Evolutionary conservation across 768 basidiomycete species (phyloP), one percentile per base, ranked within the genome.

Genomic region (Lanmaoa rubissima): DNA sequence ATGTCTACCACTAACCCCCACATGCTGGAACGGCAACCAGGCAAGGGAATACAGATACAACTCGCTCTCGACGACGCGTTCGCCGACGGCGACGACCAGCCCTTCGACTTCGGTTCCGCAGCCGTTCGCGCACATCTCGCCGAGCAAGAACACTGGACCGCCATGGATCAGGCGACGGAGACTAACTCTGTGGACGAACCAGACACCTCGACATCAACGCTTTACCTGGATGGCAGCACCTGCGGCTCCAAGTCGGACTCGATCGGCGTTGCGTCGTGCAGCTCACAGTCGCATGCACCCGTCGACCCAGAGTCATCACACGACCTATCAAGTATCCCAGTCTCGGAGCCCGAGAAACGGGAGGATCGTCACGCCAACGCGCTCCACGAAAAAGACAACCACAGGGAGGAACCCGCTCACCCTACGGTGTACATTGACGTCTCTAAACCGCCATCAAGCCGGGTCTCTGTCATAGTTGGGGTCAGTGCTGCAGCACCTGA

Each of bases 41-140:
- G 66, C 45, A 69, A 72, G 52, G 61, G 64, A 12, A 40, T 66
- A 4, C 60, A 64, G 26, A 3, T 45, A 5, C 60, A 56, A n/a
- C 71, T 79, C 51, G 72, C 78, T 60, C 69, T 82, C 40, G 88
- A 90, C 72, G 90, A 91, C 67, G 85, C 86, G 14, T 91, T 91
- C 70, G 78, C 79, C 1, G 84, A 84, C 47, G 75, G 69, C 11
- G 83, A 84, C 40, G 79, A 81, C 54, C 61, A 74, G 9, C 65
- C 70, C 2, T 76, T 79, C 66, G 76, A 82, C 40, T 88, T 91
- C 75, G 82, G 76, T 17, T 75, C 83, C 4, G 81, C 81, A 43
- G 75, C 77, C n/a, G 79, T 90, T 54, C 82, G 87, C 34, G 73
- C 80, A 53, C 87, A 88, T 54, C 69, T 90, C 48, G 79, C 81